Conservation (phyloP, 768 basidiomycete genomes). For the Hygrocybe coccinea region DNA sequence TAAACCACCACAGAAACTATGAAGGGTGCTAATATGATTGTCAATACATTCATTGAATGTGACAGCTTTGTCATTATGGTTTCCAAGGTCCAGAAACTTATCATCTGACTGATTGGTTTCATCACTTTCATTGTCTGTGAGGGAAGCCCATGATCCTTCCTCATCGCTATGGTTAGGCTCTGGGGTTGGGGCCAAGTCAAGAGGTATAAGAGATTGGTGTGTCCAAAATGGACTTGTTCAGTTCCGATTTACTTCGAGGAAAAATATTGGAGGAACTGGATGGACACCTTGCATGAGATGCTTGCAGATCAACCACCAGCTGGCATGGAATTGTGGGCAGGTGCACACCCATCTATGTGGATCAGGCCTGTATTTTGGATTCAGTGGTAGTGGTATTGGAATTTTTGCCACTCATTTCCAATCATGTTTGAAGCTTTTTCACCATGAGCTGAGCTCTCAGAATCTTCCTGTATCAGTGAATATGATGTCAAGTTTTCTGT, state of each 20-base stretch:
- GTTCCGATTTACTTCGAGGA: constrained; percentile 19
- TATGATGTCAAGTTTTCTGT: constrained; percentile 19
- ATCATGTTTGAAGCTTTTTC: constrained; percentile 21
- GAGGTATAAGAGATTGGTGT: constrained; percentile 12
- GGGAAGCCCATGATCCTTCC: no score
- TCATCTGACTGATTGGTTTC: no score
- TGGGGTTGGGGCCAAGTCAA: constrained; percentile 13
- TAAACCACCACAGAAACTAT: no score
- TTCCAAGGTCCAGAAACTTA: no score
- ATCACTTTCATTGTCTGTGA: no score
- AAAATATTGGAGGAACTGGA: constrained; percentile 20
- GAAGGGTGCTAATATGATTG: no score
- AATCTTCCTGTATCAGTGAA: constrained; percentile 19
- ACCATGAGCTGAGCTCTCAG: constrained; percentile 21
- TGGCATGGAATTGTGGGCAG: constrained; percentile 15
- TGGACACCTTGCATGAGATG: constrained; percentile 21
- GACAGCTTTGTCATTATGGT: no score
- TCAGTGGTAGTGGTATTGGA: constrained; percentile 22
- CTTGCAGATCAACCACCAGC: constrained; percentile 28
- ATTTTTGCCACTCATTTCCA: constrained; percentile 17
- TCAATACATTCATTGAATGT: no score
- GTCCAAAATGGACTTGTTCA: constrained; percentile 21
- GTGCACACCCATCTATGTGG: constrained; percentile 2
- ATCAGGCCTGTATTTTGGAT: constrained; percentile 21
- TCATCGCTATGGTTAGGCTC: background rate